A percentile compares a stretch with the other conserved stretches of the same genome.
These are phyloP conservation scores for Coniochaeta hoffmannii DNA, from an alignment of 2,329 filamentous ascomycete genomes.

Conservation along the genomic window DNA sequence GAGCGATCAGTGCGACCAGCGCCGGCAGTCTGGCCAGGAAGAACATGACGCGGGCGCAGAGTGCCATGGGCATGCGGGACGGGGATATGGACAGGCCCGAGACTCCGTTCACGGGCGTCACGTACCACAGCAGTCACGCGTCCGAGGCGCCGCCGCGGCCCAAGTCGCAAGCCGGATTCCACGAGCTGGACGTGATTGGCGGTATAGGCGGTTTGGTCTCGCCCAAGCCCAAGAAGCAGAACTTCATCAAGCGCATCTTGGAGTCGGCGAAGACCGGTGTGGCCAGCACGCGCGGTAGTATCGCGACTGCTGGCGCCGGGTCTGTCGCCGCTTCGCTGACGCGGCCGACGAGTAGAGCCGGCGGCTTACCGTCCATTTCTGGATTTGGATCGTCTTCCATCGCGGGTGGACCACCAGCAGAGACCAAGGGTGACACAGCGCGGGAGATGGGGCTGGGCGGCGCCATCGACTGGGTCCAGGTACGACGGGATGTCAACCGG, in stretches of 20 bases:
- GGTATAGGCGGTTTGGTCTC: constrained; percentile 70
- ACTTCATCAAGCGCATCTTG: constrained; percentile 92
- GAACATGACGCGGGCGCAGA: constrained; percentile 49
- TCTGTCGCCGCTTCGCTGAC: constrained; percentile 42
- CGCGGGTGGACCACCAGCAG: background rate
- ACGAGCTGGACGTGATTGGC: constrained; percentile 49
- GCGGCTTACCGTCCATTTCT: constrained; percentile 14
- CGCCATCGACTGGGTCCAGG: constrained; percentile 88
- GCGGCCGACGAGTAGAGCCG: constrained; percentile 19
- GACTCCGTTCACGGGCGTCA: constrained; percentile 68
- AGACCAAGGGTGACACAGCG: constrained; percentile 39
- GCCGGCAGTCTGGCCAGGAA: constrained; percentile 86
- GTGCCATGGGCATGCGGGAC: constrained; percentile 55
- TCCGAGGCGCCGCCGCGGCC: constrained; percentile 49
- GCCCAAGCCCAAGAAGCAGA: constrained; percentile 74
- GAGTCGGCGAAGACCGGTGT: constrained; percentile 92
- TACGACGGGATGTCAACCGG: constrained; percentile 88
- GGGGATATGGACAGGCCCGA: constrained; percentile 48
- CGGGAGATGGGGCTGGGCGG: constrained; percentile 63
- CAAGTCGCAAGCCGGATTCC: constrained; percentile 60
- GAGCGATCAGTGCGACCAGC: constrained; percentile 88
- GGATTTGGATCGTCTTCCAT: background rate
- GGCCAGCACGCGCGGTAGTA: constrained; percentile 79
- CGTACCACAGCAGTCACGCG: constrained; percentile 84
- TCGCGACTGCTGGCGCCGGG: constrained; percentile 51